Evolutionary conservation across 306 rosid species (phyloP).

Genomic region (Castanospermum australe): DNA sequence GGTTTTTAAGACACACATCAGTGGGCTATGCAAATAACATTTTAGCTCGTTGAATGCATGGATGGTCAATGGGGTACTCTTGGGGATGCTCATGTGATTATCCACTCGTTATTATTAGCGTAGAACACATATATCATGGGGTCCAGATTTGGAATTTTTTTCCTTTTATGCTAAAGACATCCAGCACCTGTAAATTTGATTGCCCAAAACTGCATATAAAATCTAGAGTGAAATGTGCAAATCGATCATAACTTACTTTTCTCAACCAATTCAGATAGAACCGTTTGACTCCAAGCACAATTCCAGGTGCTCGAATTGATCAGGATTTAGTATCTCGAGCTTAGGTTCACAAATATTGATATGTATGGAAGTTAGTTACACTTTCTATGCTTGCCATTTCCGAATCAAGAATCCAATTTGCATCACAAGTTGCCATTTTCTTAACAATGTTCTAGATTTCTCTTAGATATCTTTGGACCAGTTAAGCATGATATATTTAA

Average conservation of each 20-base stretch:
- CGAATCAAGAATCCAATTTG: constrained; percentile 8
- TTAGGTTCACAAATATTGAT: neutral
- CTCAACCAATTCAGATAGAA: neutral
- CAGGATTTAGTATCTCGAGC: constrained; percentile 31
- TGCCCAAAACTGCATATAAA: neutral
- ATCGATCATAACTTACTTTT: neutral
- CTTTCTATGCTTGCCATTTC: neutral
- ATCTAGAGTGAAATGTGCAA: neutral
- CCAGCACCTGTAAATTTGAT: neutral
- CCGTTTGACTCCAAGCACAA: constrained; percentile 13
- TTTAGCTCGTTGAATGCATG: neutral
- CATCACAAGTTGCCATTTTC: neutral
- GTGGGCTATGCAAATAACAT: neutral
- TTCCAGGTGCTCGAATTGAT: constrained; percentile 8
- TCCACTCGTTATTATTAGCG: neutral
- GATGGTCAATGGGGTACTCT: neutral
- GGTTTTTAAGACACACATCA: neutral
- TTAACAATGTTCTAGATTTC: neutral
- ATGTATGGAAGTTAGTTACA: neutral
- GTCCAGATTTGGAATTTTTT: neutral
- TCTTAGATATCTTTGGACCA: neutral
- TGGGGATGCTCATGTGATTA: neutral
- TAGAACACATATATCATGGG: neutral
- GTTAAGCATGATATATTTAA: too few species aligned
- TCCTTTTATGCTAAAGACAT: neutral